phyloP scores from a whole-genome alignment of 2,329 filamentous ascomycete species.

The Chaetothyriales sp. region DNA sequence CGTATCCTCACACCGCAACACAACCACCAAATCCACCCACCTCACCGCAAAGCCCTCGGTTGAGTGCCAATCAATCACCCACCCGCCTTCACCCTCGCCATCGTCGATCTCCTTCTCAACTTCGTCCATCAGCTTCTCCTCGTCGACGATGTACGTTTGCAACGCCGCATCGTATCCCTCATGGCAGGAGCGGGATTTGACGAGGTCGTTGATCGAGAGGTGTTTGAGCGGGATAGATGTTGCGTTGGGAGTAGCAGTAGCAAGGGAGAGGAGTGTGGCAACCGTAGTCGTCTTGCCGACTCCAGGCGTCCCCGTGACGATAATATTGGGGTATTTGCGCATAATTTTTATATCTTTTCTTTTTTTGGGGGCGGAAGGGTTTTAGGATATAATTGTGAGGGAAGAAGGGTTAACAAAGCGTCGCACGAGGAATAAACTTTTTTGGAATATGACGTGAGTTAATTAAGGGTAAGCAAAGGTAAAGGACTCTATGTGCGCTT shows the following conservation, averaged over 20 bases:
- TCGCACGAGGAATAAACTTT: neutral
- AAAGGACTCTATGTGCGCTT: no score
- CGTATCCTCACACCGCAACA: conserved; percentile 65
- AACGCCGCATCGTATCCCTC: conserved; percentile 78
- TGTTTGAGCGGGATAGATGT: conserved; percentile 60
- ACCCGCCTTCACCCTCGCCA: conserved; percentile 48
- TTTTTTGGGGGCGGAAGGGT: neutral
- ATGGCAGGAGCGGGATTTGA: conserved; percentile 76
- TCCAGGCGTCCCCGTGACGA: conserved; percentile 89
- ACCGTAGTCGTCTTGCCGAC: conserved; percentile 92
- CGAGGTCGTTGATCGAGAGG: conserved; percentile 76
- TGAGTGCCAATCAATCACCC: conserved; percentile 94
- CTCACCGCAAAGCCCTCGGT: conserved; percentile 88
- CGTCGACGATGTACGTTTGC: conserved; percentile 84
- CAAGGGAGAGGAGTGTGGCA: conserved; percentile 45
- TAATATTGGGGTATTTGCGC: conserved; percentile 58
- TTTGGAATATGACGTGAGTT: no score
- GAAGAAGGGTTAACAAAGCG: neutral
- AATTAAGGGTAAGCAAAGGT: neutral
- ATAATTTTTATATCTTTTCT: conserved; percentile 1
- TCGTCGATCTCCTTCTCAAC: conserved; percentile 65
- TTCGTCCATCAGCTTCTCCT: conserved; percentile 87
- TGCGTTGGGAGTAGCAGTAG: conserved; percentile 36
- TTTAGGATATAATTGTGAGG: neutral
- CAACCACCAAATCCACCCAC: conserved; percentile 91